Evolutionary conservation across 805 yeast species (phyloP).

Genomic region (Zygosaccharomyces rouxii): DNA sequence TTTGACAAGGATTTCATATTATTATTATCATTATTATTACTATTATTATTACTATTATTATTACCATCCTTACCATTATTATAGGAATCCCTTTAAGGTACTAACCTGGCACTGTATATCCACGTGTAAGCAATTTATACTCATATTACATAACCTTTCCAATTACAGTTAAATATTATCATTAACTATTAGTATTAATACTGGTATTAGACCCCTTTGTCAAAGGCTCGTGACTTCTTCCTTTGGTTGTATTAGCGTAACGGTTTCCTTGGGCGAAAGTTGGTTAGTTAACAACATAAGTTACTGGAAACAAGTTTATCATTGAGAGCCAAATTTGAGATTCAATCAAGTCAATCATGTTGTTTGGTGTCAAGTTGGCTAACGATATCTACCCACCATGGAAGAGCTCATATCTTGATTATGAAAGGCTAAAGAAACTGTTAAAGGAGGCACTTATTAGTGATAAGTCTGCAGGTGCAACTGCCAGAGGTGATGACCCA

Average conservation of each 20-base stretch:
- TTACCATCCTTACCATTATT: background rate
- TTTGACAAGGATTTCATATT: background rate
- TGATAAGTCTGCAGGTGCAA: conserved; percentile 11
- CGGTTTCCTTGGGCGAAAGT: background rate
- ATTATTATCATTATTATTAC: background rate
- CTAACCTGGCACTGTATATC: conserved; percentile 4
- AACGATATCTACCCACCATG: conserved; percentile 85
- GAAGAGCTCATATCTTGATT: conserved; percentile 68
- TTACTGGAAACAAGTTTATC: background rate
- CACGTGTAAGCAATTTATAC: conserved; percentile 5
- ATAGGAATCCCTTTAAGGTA: background rate
- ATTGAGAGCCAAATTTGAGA: background rate
- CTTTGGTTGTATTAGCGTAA: background rate
- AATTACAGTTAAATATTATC: background rate
- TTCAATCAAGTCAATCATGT: conserved; percentile 51
- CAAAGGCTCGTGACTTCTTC: background rate
- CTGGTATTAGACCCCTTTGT: background rate
- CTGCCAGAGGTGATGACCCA: conserved; percentile 22
- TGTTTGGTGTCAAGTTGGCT: conserved; percentile 79
- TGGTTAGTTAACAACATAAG: background rate
- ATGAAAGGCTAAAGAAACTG: conserved; percentile 59
- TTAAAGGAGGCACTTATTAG: conserved; percentile 61
- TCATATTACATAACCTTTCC: background rate
- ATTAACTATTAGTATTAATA: background rate
- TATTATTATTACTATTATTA: background rate